phyloP scores from a whole-genome alignment of 1,284 basidiomycete species.

The Cystobasidiaceae sp. region DNA sequence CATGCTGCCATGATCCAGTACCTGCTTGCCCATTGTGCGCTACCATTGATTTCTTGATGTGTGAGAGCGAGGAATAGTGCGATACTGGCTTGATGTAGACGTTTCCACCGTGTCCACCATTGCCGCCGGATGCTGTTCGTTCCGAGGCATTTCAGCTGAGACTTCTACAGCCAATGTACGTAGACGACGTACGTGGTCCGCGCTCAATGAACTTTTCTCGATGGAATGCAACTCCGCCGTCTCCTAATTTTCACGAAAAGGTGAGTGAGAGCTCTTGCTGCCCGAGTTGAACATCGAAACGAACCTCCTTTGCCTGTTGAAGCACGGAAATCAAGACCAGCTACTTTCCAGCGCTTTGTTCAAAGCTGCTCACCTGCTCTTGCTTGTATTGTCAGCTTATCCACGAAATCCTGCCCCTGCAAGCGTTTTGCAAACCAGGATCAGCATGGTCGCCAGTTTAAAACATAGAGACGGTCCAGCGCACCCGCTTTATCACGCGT shows the following conservation, averaged over 20 bases:
- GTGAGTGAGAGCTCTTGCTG: not conserved
- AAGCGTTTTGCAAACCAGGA: not conserved
- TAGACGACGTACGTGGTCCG: constrained; percentile 72
- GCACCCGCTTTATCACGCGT: constrained; percentile 17
- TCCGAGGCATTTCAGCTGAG: accelerated
- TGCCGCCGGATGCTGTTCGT: constrained; percentile 72
- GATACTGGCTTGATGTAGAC: constrained; percentile 74
- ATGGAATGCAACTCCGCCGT: constrained; percentile 34
- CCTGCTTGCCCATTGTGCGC: constrained; percentile 67
- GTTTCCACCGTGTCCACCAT: constrained; percentile 79
- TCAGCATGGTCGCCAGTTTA: not conserved
- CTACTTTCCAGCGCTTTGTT: not conserved
- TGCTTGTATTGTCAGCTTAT: constrained; percentile 69
- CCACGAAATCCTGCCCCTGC: constrained; percentile 72
- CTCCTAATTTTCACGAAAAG: constrained; percentile 8
- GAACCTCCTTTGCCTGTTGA: constrained; percentile 27
- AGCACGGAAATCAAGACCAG: not conserved
- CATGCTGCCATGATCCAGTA: constrained; percentile 76
- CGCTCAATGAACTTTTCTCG: constrained; percentile 35
- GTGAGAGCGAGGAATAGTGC: constrained; percentile 67
- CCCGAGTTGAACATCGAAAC: no score
- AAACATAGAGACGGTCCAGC: no score
- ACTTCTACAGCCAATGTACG: not conserved
- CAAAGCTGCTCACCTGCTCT: constrained; percentile 59
- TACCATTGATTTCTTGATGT: constrained; percentile 62